Conservation (phyloP, 805 yeast species). For the Osmozyma mogii region DNA sequence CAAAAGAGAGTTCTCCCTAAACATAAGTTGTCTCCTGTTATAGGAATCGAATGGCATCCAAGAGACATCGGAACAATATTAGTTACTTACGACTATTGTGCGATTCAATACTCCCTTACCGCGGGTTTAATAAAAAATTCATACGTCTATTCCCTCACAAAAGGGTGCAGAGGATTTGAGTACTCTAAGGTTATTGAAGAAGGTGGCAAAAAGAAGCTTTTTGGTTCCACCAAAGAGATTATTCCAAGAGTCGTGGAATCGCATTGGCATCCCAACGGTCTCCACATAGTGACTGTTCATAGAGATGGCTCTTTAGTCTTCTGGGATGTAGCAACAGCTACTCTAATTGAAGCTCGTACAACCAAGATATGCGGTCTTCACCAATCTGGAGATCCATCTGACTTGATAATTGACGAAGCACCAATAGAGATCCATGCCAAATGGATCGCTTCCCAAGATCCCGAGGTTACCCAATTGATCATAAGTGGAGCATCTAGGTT, state of each 20-base stretch:
- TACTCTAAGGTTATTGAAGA: constrained; percentile 20
- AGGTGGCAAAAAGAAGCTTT: constrained; percentile 34
- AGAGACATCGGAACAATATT: constrained; percentile 76
- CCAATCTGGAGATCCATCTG: constrained; percentile 32
- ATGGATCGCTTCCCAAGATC: constrained; percentile 78
- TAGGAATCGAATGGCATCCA: constrained; percentile 73
- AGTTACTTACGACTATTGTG: constrained; percentile 62
- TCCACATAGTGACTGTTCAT: constrained; percentile 73
- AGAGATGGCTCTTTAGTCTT: constrained; percentile 79
- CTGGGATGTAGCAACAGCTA: constrained; percentile 86
- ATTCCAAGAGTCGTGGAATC: constrained; percentile 38
- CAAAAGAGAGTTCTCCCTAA: constrained; percentile 55
- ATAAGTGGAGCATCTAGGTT: constrained; percentile 59
- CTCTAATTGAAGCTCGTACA: constrained; percentile 65
- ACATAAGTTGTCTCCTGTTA: constrained; percentile 55
- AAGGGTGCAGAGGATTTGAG: constrained; percentile 58
- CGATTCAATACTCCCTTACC: constrained; percentile 61
- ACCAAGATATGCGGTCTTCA: constrained; percentile 60
- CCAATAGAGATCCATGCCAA: constrained; percentile 26
- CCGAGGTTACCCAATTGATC: constrained; percentile 70
- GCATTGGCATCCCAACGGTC: constrained; percentile 87
- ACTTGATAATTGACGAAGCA: constrained; percentile 5
- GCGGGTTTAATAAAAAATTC: constrained; percentile 48
- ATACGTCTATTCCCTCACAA: constrained; percentile 55
- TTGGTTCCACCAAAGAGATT: constrained; percentile 29